phyloP scores from a whole-genome alignment of 176 grass and related monocot genomes.

The Eragrostis nindensis region DNA sequence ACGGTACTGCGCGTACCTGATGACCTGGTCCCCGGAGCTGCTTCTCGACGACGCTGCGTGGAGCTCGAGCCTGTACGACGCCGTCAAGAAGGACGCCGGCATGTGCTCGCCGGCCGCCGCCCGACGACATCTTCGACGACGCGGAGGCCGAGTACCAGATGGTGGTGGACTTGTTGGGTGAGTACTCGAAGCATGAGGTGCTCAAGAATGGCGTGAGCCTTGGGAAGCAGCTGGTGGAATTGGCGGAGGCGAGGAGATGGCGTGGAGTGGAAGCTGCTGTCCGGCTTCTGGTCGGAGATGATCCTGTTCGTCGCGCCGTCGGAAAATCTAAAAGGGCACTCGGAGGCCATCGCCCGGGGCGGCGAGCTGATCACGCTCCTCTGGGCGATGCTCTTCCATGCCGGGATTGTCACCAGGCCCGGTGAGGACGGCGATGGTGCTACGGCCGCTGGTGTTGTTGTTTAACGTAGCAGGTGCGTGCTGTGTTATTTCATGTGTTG shows the following conservation, averaged over 20 bases:
- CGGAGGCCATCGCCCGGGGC: slow-evolving; percentile 25
- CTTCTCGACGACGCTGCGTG: slow-evolving; percentile 3
- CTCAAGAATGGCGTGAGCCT: slow-evolving; percentile 2
- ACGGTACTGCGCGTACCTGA: slow-evolving; percentile 29
- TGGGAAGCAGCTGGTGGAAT: not conserved
- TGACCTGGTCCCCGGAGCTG: not conserved
- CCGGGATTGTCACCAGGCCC: not conserved
- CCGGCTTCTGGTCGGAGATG: slow-evolving; percentile 22
- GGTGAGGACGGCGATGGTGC: too few species aligned
- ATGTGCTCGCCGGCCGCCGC: not conserved
- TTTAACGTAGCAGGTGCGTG: too few species aligned
- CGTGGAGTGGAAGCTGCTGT: not conserved
- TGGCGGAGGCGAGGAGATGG: not conserved
- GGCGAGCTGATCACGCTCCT: slow-evolving; percentile 42
- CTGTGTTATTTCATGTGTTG: too few species aligned
- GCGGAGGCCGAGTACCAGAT: not conserved
- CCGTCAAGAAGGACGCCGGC: not conserved
- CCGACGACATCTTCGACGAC: not conserved
- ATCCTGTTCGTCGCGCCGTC: slow-evolving; percentile 4
- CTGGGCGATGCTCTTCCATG: slow-evolving; percentile 31
- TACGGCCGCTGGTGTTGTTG: too few species aligned
- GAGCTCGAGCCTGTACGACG: slow-evolving; percentile 18
- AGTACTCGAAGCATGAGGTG: not conserved
- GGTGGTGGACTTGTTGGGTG: not conserved
- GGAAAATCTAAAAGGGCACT: slow-evolving; percentile 2